A percentile compares a stretch with the other conserved stretches of the same genome.
These are phyloP conservation scores for Podaxis sp. DNA, from an alignment of 768 basidiomycete species.

Conservation along the genomic window DNA sequence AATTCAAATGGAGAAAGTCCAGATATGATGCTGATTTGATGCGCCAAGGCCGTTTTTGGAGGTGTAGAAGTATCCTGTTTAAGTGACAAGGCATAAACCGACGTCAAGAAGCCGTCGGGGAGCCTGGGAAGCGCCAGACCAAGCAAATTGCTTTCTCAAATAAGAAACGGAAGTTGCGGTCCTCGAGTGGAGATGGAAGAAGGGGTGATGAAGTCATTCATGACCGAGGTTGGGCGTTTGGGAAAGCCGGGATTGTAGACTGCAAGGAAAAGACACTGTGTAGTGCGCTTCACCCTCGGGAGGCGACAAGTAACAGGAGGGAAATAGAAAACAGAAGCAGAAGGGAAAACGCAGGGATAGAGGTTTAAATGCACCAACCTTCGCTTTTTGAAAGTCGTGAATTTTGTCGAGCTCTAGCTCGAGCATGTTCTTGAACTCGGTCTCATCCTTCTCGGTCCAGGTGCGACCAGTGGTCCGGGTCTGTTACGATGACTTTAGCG, in stretches of 20 bases:
- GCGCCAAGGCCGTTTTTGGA: not conserved
- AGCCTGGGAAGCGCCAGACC: not conserved
- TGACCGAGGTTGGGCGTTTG: not conserved
- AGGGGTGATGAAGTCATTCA: not conserved
- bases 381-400: conserved; percentile 88
- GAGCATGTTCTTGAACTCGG: conserved; percentile 75
- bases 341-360: not conserved
- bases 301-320: not conserved
- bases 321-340: not conserved
- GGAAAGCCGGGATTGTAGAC: not conserved
- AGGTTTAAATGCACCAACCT: conserved; percentile 45
- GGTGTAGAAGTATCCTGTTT: not conserved
- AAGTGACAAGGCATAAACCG: not conserved
- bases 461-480: conserved; percentile 45
- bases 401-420: conserved; percentile 91
- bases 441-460: conserved; percentile 83
- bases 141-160: not conserved
- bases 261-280: not conserved
- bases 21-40: not conserved
- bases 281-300: not conserved
- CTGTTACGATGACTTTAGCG: conserved; percentile 24
- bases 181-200: not conserved
- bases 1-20: not conserved
- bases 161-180: not conserved
- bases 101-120: not conserved